Evolutionary conservation across 2,329 filamentous ascomycete genomes (phyloP), one percentile per base, ranked within the genome.

Genomic region (Aspergillus quadricinctus): DNA sequence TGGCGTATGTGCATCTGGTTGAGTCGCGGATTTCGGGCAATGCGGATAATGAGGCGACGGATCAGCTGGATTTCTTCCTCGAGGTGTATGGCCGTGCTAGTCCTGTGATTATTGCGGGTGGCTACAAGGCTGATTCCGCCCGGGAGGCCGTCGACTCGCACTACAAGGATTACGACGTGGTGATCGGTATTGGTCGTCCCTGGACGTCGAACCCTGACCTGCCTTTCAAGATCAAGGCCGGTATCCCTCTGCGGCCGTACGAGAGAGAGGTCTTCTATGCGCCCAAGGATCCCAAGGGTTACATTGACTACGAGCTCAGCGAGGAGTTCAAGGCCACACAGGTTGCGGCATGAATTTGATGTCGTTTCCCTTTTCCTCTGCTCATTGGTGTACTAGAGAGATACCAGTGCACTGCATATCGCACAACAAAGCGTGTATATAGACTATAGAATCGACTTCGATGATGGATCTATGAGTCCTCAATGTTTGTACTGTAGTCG

Each of bases 1-100:
- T 89, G 14, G 80, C 84, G 0, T 89, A 85, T 64, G 66, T 88
- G 1, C 85, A 88, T 66, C 56, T 88, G 0, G 73, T 89, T 7
- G 84, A 89, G 64, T 78, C 83, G 0, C 78, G 83, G 0, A 72
- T 85, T 54, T 49, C 60, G 5, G 68, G 69, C 2, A 63, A 58
- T 45, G 49, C 53, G 0, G 66, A 69, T 17, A 50, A 68, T 3
- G 77, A 81, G 50, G 59, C 61, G 1, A 69, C 74, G 6, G 61
- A 67, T 2, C 62, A 70, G 2, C 64, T 81, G 55, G 73, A 79
- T 27, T 79, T 77, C 62, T 66, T 81, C 50, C 51, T 82, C 37
- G 63, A 77, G 56, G 67, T 74, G 8, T 83, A 69, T 49, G 56
- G 53, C 9, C 72, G 71, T 31, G 68, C 68, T 7, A 74, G 71